A percentile compares a stretch with the other conserved stretches of the same genome.
Conservation (phyloP, 352 stramenopile genomes). For the Phytophthora europaea region DNA sequence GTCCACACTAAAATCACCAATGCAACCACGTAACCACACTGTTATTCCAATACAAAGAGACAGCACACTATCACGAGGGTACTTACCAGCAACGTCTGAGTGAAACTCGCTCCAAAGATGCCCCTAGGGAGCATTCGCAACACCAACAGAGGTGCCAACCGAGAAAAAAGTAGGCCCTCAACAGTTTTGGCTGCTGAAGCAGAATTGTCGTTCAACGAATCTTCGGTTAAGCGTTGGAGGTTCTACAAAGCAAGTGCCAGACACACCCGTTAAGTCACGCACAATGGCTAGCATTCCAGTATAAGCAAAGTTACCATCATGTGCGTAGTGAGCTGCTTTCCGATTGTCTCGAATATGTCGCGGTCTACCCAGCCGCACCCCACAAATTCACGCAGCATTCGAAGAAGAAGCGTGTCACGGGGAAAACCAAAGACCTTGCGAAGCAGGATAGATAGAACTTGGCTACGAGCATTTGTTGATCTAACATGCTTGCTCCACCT, state of each 20-base stretch:
- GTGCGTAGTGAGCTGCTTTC: constrained; percentile 33
- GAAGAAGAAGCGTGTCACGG: constrained; percentile 50
- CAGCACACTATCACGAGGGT: not conserved
- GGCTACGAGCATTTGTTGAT: constrained; percentile 8
- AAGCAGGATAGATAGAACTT: constrained; percentile 43
- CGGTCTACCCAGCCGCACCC: constrained; percentile 40
- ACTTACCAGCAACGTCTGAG: constrained; percentile 36
- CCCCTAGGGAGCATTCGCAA: constrained; percentile 65
- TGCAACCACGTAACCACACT: not conserved
- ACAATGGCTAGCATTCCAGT: not conserved
- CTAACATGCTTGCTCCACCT: constrained; percentile 49
- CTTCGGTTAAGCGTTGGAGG: constrained; percentile 54
- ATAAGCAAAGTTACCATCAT: constrained; percentile 47
- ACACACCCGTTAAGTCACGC: constrained; percentile 5
- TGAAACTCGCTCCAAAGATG: constrained; percentile 20
- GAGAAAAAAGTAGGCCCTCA: constrained; percentile 68
- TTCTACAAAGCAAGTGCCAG: constrained; percentile 32
- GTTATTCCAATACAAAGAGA: constrained; percentile 3
- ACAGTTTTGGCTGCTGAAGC: constrained; percentile 35
- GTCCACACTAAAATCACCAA: constrained; percentile 27
- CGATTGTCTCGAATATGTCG: constrained; percentile 31
- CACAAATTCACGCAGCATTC: constrained; percentile 58
- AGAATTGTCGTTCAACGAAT: constrained; percentile 58
- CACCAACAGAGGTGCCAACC: constrained; percentile 66
- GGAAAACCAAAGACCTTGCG: constrained; percentile 57